These are phyloP conservation scores for Xylaria nigripes DNA, from an alignment of 495 filamentous ascomycete species.

Conservation along the genomic window DNA sequence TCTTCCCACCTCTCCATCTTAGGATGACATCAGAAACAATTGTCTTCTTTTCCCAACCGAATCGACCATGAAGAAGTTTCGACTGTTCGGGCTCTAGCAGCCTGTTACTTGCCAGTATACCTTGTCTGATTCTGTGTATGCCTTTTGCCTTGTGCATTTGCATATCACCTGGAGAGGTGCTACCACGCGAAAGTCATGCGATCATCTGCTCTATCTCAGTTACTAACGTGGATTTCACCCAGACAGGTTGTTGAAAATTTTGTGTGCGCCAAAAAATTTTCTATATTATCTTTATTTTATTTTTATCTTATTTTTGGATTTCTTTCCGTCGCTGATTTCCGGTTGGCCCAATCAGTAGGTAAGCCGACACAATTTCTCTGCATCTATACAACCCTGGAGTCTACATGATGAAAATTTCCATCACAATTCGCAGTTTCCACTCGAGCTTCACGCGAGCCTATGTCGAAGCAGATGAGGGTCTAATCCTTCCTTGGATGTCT, in stretches of 20 bases:
- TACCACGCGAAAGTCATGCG: not conserved
- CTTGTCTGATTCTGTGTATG: constrained; percentile 68
- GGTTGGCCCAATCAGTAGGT: constrained; percentile 12
- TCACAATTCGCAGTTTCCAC: constrained; percentile 63
- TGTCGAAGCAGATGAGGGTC: constrained; percentile 47
- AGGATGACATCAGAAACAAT: constrained; percentile 74
- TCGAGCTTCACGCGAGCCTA: constrained; percentile 52
- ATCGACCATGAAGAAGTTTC: constrained; percentile 86
- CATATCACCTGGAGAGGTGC: not conserved
- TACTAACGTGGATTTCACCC: not conserved
- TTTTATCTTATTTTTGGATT: not conserved
- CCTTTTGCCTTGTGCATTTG: not conserved
- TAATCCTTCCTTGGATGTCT: constrained; percentile 60
- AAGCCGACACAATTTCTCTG: constrained; percentile 9
- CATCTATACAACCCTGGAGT: constrained; percentile 10
- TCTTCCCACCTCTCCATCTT: constrained; percentile 28
- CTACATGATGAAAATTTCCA: constrained; percentile 50
- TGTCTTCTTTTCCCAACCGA: constrained; percentile 92
- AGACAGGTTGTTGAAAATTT: too few relatives aligned
- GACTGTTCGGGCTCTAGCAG: constrained; percentile 58
- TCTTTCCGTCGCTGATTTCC: not conserved
- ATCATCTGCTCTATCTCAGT: not conserved
- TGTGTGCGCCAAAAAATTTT: too few relatives aligned
- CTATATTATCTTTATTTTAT: too few relatives aligned
- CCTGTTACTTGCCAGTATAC: constrained; percentile 98